Evolutionary conservation across 345 rosid species (phyloP).

Genomic region (Brassica juncea): DNA sequence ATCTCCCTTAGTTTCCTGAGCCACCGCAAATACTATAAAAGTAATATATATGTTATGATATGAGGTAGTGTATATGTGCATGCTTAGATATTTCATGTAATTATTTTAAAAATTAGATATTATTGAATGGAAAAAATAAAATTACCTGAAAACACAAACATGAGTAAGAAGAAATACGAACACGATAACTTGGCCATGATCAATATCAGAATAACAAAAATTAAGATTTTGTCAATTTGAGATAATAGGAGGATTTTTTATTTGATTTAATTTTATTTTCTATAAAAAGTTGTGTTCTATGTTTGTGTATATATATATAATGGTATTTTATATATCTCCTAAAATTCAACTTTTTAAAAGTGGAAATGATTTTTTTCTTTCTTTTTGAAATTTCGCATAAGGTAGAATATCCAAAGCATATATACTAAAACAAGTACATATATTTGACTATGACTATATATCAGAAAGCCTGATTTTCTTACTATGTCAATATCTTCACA

Average conservation of each 20-base stretch:
- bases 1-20: background rate
- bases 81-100: background rate
- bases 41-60: background rate
- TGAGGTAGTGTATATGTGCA: background rate
- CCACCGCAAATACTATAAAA: background rate
- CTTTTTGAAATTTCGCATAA: no score
- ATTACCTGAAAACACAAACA: slow-evolving; percentile 30
- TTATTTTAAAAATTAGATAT: background rate
- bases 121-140: background rate
- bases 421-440: no score
- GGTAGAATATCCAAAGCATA: no score
- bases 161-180: slow-evolving; percentile 17
- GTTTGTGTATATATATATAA: background rate
- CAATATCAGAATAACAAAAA: background rate
- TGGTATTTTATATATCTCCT: background rate
- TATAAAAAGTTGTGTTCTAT: background rate
- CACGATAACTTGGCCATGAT: slow-evolving; percentile 23
- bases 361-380: no score
- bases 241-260: background rate
- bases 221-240: background rate
- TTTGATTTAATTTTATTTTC: background rate
- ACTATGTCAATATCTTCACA: background rate
- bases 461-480: background rate
- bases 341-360: no score
- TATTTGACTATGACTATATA: background rate